Conservation (phyloP, 306 rosid genomes). For the Canavalia gladiata region DNA sequence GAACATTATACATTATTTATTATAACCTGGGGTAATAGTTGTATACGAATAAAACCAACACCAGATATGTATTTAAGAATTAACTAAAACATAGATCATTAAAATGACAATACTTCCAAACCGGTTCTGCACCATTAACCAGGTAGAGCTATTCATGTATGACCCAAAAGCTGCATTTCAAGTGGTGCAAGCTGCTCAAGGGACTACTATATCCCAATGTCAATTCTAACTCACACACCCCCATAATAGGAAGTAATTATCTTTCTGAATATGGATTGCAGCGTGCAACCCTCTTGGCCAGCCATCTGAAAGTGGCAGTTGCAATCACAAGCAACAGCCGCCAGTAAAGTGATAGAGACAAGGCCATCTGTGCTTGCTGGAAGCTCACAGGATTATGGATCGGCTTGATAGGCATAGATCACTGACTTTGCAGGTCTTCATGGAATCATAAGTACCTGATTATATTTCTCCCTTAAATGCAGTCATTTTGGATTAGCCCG, state of each 20-base stretch:
- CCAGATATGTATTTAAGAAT: background rate
- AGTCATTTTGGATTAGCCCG: constrained; percentile 1
- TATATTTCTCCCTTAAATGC: constrained; percentile 1
- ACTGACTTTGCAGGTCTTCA: background rate
- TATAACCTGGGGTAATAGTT: background rate
- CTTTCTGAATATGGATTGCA: too few species aligned
- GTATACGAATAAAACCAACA: background rate
- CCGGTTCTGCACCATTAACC: too few species aligned
- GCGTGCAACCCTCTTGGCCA: background rate
- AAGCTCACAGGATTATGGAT: background rate
- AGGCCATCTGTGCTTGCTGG: constrained; percentile 6
- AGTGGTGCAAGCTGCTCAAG: too few species aligned
- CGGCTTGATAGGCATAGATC: constrained; percentile 5
- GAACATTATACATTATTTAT: too few species aligned
- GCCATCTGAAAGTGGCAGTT: background rate
- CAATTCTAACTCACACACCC: too few species aligned
- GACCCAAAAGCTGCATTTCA: too few species aligned
- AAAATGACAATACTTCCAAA: background rate
- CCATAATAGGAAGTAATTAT: too few species aligned
- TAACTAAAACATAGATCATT: background rate
- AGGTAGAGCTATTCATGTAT: too few species aligned
- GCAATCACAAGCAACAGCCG: background rate
- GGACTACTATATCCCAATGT: too few species aligned
- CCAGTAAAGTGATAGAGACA: background rate
- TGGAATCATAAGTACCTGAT: background rate